These are phyloP conservation scores for Tricholoma saponaceum DNA, from an alignment of 768 basidiomycete species.

Conservation along the genomic window DNA sequence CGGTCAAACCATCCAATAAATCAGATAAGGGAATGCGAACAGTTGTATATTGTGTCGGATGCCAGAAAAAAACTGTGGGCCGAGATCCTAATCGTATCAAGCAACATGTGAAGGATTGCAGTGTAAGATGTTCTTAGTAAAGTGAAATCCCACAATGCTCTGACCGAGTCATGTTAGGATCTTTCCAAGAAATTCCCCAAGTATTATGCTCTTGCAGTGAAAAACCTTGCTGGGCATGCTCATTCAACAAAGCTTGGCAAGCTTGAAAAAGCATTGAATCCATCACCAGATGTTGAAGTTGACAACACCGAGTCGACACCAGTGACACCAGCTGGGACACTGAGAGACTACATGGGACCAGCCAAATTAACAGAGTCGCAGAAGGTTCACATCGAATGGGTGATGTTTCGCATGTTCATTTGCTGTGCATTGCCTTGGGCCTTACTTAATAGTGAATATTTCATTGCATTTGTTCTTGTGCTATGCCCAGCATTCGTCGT, in stretches of 20 bases:
- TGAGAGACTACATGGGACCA: conserved; percentile 10
- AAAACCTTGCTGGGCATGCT: conserved; percentile 1
- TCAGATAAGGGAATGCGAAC: neutral
- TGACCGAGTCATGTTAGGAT: neutral
- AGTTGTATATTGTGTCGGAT: conserved; percentile 13
- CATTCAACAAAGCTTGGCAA: conserved; percentile 14
- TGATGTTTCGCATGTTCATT: conserved; percentile 16
- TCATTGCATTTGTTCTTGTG: conserved; percentile 10
- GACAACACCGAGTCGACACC: neutral
- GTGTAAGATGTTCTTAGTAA: conserved; percentile 4
- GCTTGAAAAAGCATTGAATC: neutral
- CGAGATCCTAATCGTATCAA: conserved; percentile 9
- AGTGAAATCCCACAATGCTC: neutral
- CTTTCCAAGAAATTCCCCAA: neutral
- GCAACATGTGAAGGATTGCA: conserved; percentile 12
- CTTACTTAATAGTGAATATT: conserved; percentile 14
- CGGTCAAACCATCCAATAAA: neutral
- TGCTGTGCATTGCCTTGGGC: conserved; percentile 19
- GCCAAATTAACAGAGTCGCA: conserved; percentile 7
- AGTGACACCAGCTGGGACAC: neutral
- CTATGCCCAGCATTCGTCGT: conserved; percentile 11
- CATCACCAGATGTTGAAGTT: neutral
- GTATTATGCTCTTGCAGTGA: neutral
- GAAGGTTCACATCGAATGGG: conserved; percentile 9
- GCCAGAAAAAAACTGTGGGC: conserved; percentile 6